phyloP scores from a whole-genome alignment of 495 filamentous ascomycete species.

The Hamigera avellanea region DNA sequence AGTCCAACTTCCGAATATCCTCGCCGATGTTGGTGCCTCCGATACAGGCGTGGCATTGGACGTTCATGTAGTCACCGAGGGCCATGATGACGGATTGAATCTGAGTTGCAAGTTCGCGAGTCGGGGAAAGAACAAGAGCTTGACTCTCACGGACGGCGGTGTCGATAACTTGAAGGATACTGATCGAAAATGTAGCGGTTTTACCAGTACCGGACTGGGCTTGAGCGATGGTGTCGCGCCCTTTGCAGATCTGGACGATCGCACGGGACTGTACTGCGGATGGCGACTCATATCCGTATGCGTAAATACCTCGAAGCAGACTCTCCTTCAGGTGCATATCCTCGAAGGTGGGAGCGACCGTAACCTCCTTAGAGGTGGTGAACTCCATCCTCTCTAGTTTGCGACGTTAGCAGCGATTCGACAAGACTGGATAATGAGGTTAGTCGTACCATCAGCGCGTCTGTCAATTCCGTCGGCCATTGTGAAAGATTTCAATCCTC shows the following conservation, averaged over 20 bases:
- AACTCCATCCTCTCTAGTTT: conserved; percentile 85
- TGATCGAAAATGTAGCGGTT: conserved; percentile 97
- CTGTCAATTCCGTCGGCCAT: conserved; percentile 97
- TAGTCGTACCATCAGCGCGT: conserved; percentile 58
- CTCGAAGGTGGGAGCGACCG: conserved; percentile 64
- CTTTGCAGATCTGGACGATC: conserved; percentile 98
- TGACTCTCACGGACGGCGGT: conserved; percentile 77
- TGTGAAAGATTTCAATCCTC: conserved; percentile 9
- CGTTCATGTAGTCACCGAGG: conserved; percentile 98
- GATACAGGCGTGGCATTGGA: conserved; percentile 98
- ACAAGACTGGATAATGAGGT: background rate
- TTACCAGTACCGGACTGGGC: conserved; percentile 99
- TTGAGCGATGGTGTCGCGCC: conserved; percentile 95
- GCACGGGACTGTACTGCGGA: conserved; percentile 95
- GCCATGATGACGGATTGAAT: conserved; percentile 97
- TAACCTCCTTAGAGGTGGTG: conserved; percentile 93
- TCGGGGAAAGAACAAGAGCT: conserved; percentile 93
- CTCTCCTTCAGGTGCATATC: conserved; percentile 89
- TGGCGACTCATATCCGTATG: conserved; percentile 95
- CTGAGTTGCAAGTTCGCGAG: conserved; percentile 93
- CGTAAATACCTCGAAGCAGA: conserved; percentile 93
- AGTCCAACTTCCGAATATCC: conserved; percentile 92
- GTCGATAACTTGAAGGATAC: conserved; percentile 89
- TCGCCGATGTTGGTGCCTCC: conserved; percentile 95
- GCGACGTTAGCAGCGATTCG: conserved; percentile 20